Percentiles rank a stretch among this genome's conserved stretches.
Evolutionary conservation across 345 rosid species (phyloP).

Genomic region (Rhodamnia rubescens): DNA sequence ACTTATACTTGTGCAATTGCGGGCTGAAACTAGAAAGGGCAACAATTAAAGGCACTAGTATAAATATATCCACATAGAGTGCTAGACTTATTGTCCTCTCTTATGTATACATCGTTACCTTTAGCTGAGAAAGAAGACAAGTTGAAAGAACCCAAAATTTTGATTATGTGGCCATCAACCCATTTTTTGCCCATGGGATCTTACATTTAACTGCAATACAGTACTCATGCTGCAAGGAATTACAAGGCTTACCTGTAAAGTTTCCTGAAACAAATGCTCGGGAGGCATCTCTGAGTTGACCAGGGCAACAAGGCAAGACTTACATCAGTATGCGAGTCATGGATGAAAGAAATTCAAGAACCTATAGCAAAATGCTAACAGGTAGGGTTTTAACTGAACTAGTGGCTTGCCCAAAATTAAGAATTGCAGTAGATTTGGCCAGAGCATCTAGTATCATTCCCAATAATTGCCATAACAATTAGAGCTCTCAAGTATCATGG

Average conservation of each 20-base stretch:
- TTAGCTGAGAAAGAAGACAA: neutral
- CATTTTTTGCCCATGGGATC: neutral
- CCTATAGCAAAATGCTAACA: neutral
- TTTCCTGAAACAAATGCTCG: conserved; percentile 96
- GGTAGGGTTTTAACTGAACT: neutral
- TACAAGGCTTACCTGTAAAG: conserved; percentile 54
- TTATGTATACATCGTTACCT: neutral
- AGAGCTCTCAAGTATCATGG: neutral
- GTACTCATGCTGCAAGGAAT: neutral
- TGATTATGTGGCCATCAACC: neutral
- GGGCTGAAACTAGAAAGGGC: neutral
- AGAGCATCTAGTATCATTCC: neutral
- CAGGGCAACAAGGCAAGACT: neutral
- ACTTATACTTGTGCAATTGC: neutral
- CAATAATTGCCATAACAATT: neutral
- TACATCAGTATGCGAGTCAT: neutral
- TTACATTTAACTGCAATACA: neutral
- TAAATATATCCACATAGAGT: neutral
- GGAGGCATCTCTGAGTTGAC: conserved; percentile 66
- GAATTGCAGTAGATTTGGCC: neutral
- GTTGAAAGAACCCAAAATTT: neutral
- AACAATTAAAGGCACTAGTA: neutral
- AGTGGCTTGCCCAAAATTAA: neutral
- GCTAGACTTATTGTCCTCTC: neutral
- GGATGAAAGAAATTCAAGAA: neutral